A percentile compares a stretch with the other conserved stretches of the same genome.
These are phyloP conservation scores for Beauveria australis DNA, from an alignment of 2,329 filamentous ascomycete species.

Conservation along the genomic window DNA sequence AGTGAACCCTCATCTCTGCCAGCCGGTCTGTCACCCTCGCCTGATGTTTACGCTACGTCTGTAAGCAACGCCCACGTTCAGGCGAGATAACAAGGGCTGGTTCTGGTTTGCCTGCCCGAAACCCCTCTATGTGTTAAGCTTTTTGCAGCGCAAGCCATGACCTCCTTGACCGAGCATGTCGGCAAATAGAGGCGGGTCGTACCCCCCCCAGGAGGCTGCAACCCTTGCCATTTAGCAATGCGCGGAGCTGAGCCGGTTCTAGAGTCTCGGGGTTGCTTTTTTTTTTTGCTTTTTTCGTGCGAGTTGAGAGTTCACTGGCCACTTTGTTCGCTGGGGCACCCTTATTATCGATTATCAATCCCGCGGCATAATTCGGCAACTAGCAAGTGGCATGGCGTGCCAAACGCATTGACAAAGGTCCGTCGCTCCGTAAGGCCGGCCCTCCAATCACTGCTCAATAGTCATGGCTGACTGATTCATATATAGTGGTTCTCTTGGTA, in stretches of 20 bases:
- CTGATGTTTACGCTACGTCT: not conserved
- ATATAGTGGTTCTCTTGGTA: not conserved
- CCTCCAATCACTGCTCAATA: not conserved
- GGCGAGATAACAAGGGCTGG: not conserved
- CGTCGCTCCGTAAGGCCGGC: not conserved
- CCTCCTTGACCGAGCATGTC: not conserved
- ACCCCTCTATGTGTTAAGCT: not conserved
- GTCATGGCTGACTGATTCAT: not conserved
- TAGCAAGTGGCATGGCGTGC: not conserved
- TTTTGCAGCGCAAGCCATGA: not conserved
- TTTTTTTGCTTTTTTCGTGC: not conserved
- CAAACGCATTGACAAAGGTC: not conserved
- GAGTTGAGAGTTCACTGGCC: not conserved
- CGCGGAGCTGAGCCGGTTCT: not conserved
- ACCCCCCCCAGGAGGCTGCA: not conserved
- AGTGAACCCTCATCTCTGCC: no score
- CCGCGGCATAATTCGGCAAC: not conserved
- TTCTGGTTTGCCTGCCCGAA: not conserved
- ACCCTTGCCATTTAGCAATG: not conserved
- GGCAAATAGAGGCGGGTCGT: conserved; percentile 8
- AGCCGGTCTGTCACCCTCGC: no score
- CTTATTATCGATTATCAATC: no score
- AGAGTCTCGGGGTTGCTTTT: not conserved
- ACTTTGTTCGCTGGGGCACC: not conserved
- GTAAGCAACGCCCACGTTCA: not conserved